Percentiles rank a stretch among this genome's conserved stretches.
These are phyloP conservation scores for Suhomyces prunicola DNA, from an alignment of 805 yeast genomes.

Conservation along the genomic window DNA sequence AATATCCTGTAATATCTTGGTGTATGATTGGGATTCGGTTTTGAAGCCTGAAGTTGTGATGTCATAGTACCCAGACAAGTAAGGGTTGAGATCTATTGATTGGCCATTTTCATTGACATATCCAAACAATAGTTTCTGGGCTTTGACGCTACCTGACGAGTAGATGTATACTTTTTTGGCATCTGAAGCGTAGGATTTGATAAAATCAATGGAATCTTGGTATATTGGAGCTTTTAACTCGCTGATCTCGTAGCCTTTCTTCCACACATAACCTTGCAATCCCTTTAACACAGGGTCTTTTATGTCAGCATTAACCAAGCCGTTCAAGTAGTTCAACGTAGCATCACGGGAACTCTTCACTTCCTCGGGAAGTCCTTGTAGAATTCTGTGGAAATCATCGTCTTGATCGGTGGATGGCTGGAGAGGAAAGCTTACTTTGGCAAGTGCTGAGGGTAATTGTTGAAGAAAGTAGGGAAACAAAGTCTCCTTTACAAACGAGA, in stretches of 20 bases:
- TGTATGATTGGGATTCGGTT: slow-evolving; percentile 54
- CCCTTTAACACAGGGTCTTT: slow-evolving; percentile 76
- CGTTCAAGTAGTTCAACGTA: slow-evolving; percentile 47
- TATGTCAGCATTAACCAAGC: slow-evolving; percentile 61
- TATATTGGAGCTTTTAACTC: slow-evolving; percentile 75
- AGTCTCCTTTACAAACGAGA: slow-evolving; percentile 77
- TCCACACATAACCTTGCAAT: slow-evolving; percentile 85
- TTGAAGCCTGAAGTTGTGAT: slow-evolving; percentile 82
- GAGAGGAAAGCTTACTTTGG: slow-evolving; percentile 22
- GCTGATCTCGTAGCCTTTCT: slow-evolving; percentile 72
- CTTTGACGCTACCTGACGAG: slow-evolving; percentile 86
- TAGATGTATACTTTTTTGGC: slow-evolving; percentile 57
- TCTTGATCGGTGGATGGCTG: slow-evolving; percentile 4
- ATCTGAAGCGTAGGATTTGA: slow-evolving; percentile 36
- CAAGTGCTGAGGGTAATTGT: slow-evolving; percentile 41
- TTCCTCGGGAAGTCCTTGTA: slow-evolving; percentile 47
- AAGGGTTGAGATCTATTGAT: slow-evolving; percentile 49
- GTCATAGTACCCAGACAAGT: slow-evolving; percentile 72
- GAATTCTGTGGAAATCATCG: slow-evolving; percentile 26
- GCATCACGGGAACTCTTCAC: slow-evolving; percentile 20
- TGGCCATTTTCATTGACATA: slow-evolving; percentile 47
- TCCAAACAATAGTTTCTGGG: slow-evolving; percentile 75
- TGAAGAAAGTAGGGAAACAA: slow-evolving; percentile 72
- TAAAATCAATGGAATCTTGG: slow-evolving; percentile 62
- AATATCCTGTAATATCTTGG: slow-evolving; percentile 47